phyloP scores from a whole-genome alignment of 176 grass and related monocot genomes.

The Bonia amplexicaulis region DNA sequence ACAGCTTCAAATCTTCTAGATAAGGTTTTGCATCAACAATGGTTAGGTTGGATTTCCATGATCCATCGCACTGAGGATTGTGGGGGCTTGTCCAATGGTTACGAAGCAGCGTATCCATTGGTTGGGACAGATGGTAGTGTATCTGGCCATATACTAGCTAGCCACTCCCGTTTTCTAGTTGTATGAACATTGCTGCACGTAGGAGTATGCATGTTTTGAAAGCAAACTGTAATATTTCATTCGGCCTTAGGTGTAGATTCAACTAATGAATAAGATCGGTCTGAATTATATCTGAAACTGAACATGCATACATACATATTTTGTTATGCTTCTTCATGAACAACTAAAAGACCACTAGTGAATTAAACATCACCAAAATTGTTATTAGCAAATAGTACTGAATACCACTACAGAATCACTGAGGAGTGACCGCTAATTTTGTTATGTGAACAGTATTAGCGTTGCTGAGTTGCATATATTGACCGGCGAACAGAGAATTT shows the following conservation, averaged over 20 bases:
- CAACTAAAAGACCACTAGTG: neutral
- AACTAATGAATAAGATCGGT: neutral
- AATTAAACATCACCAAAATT: neutral
- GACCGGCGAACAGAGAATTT: neutral
- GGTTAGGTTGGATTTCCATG: neutral
- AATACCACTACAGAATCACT: neutral
- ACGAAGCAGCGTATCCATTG: neutral
- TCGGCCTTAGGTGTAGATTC: neutral
- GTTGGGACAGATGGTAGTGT: neutral
- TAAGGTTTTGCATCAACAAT: neutral
- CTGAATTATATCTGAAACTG: neutral
- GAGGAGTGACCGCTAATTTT: neutral
- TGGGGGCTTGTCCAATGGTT: neutral
- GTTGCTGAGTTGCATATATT: neutral
- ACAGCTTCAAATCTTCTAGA: neutral
- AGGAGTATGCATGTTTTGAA: neutral
- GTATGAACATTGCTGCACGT: neutral
- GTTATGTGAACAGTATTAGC: neutral
- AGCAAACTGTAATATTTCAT: neutral
- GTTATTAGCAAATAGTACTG: neutral
- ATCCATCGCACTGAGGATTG: neutral
- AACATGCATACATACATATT: neutral
- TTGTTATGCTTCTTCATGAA: neutral
- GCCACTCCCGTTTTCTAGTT: neutral
- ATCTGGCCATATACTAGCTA: neutral